A percentile compares a stretch with the other conserved stretches of the same genome.
Conservation (phyloP, 1,284 basidiomycete species). For the Anthracocystis setariae region DNA sequence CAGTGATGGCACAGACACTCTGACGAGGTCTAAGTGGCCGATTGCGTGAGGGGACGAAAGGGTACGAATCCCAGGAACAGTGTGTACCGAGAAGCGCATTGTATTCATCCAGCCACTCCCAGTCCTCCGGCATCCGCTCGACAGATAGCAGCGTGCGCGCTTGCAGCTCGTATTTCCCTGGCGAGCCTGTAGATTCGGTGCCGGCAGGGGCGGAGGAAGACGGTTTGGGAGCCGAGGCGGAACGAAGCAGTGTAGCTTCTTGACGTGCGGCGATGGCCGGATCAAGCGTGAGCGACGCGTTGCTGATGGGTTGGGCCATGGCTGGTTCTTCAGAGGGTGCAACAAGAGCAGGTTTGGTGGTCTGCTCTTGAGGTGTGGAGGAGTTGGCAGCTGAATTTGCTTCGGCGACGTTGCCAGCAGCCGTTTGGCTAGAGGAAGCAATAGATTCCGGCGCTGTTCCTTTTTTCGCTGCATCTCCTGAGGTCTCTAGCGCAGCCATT, state of each 20-base stretch:
- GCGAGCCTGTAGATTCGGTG: neutral
- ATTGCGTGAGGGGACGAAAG: constrained; percentile 68
- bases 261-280: constrained; percentile 42
- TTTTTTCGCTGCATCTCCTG: too few relatives aligned
- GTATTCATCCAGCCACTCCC: constrained; percentile 77
- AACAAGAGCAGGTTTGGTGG: neutral
- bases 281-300: constrained; percentile 25
- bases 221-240: neutral
- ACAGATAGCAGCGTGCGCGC: constrained; percentile 56
- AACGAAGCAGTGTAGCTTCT: constrained; percentile 10
- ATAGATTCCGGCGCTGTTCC: too few relatives aligned
- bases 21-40: constrained; percentile 68
- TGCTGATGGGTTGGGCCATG: too few relatives aligned
- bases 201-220: neutral
- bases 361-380: neutral
- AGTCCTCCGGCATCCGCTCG: constrained; percentile 36
- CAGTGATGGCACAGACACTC: constrained; percentile 70
- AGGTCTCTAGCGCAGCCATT: too few relatives aligned
- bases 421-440: neutral
- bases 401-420: neutral
- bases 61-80: constrained; percentile 69
- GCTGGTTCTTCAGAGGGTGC: neutral
- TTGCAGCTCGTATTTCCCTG: constrained; percentile 19
- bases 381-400: neutral
- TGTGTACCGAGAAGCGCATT: constrained; percentile 77